phyloP scores from a whole-genome alignment of 805 yeast genomes.

The Metschnikowia amazonensis region DNA sequence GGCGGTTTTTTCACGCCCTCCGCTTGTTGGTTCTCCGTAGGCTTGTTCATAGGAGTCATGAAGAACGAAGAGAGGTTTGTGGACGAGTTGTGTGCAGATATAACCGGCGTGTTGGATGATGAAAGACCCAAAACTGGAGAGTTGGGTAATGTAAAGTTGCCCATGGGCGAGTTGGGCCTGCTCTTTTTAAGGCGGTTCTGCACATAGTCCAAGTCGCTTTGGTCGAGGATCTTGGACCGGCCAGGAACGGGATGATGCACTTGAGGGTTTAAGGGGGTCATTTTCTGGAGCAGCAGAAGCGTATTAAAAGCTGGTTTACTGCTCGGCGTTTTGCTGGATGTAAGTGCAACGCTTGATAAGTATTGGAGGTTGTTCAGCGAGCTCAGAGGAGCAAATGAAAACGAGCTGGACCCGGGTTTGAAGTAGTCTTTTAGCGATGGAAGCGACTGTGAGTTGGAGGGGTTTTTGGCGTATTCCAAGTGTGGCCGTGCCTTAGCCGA shows the following conservation, averaged over 20 bases:
- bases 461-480: constrained; percentile 7
- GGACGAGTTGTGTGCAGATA: constrained; percentile 39
- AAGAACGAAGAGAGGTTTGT: constrained; percentile 37
- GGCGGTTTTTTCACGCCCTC: background rate
- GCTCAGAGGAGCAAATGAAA: constrained; percentile 13
- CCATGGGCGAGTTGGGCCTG: constrained; percentile 47
- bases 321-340: constrained; percentile 20
- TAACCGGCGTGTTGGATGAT: constrained; percentile 37
- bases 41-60: constrained; percentile 26
- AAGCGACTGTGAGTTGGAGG: constrained; percentile 43
- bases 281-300: constrained; percentile 52
- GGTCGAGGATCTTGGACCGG: constrained; percentile 29
- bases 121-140: constrained; percentile 42
- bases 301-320: constrained; percentile 32
- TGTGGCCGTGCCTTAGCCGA: background rate
- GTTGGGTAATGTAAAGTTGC: constrained; percentile 39
- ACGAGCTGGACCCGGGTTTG: constrained; percentile 8
- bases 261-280: constrained; percentile 43
- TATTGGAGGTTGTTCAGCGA: constrained; percentile 28
- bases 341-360: constrained; percentile 37
- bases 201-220: constrained; percentile 46
- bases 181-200: constrained; percentile 44
- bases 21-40: background rate
- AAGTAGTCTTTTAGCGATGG: constrained; percentile 53
- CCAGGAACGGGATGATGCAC: constrained; percentile 18